A percentile compares a stretch with the other conserved stretches of the same genome.
Evolutionary conservation across 345 rosid genomes (phyloP).

Genomic region (Corchorus olitorius): DNA sequence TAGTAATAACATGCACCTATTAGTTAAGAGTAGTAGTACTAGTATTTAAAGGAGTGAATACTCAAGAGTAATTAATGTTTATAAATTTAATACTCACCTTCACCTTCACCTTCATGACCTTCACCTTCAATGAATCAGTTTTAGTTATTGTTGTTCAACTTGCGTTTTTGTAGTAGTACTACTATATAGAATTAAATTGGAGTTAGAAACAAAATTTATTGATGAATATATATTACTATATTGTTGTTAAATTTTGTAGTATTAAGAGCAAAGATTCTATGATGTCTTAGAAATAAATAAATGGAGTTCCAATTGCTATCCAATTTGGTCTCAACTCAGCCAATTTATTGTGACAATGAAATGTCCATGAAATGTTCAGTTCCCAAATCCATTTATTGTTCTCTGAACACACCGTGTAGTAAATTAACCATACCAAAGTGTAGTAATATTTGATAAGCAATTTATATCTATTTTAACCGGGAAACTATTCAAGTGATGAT

Average conservation of each 20-base stretch:
- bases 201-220: not conserved
- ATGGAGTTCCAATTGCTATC: not conserved
- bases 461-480: too few relatives aligned
- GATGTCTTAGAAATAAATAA: not conserved
- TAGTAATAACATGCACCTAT: too few relatives aligned
- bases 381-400: too few relatives aligned
- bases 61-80: too few relatives aligned
- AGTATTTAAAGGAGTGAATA: too few relatives aligned
- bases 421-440: too few relatives aligned
- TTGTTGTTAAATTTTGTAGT: not conserved
- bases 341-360: slow-evolving; percentile 3
- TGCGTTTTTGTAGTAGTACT: not conserved
- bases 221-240: too few relatives aligned
- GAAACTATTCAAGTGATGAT: too few relatives aligned
- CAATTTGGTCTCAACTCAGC: not conserved
- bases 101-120: not conserved
- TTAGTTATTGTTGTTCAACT: not conserved
- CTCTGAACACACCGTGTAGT: too few relatives aligned
- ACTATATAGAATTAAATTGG: not conserved
- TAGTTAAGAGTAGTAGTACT: too few relatives aligned
- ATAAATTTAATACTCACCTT: too few relatives aligned
- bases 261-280: not conserved
- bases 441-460: not conserved
- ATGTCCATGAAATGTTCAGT: not conserved
- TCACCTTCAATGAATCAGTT: not conserved